Conservation (phyloP, 2,329 filamentous ascomycete genomes). For the Colletotrichum destructivum region DNA sequence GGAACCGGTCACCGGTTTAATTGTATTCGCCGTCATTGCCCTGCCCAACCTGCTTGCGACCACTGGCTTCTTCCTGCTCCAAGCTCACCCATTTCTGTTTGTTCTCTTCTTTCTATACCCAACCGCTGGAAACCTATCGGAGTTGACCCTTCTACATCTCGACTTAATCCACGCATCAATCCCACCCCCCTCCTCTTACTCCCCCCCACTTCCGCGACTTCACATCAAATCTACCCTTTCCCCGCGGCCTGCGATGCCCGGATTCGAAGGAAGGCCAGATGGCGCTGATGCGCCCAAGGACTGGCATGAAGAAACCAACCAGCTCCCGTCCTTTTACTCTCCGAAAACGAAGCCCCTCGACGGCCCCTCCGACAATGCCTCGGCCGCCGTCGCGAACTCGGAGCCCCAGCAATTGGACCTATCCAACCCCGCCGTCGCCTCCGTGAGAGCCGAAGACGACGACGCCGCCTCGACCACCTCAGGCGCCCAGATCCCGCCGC, state of each 20-base stretch:
- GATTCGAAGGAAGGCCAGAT: constrained; percentile 46
- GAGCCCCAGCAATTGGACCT: constrained; percentile 39
- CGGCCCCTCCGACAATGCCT: constrained; percentile 41
- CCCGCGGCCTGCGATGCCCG: constrained; percentile 38
- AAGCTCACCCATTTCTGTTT: no score
- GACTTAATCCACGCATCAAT: constrained; percentile 13
- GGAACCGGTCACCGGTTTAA: constrained; percentile 37
- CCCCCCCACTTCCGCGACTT: constrained; percentile 7
- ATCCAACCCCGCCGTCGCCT: constrained; percentile 37
- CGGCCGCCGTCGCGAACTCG: constrained; percentile 38
- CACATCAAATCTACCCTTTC: not conserved
- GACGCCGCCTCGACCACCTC: constrained; percentile 35
- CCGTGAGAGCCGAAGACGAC: constrained; percentile 34
- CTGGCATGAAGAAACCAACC: constrained; percentile 52
- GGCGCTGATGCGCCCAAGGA: constrained; percentile 42
- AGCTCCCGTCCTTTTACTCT: constrained; percentile 65
- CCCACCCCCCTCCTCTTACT: not conserved
- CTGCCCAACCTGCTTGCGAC: not conserved
- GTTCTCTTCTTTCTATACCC: not conserved
- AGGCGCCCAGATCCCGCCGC: constrained; percentile 58
- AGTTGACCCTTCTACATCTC: constrained; percentile 8
- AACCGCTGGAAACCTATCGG: constrained; percentile 1
- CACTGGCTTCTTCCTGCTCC: not conserved
- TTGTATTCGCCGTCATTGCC: constrained; percentile 8
- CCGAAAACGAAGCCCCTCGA: constrained; percentile 54